Percentiles rank a stretch among this genome's conserved stretches.
phyloP scores from a whole-genome alignment of 2,329 filamentous ascomycete species.

The Curvularia verruculosa region DNA sequence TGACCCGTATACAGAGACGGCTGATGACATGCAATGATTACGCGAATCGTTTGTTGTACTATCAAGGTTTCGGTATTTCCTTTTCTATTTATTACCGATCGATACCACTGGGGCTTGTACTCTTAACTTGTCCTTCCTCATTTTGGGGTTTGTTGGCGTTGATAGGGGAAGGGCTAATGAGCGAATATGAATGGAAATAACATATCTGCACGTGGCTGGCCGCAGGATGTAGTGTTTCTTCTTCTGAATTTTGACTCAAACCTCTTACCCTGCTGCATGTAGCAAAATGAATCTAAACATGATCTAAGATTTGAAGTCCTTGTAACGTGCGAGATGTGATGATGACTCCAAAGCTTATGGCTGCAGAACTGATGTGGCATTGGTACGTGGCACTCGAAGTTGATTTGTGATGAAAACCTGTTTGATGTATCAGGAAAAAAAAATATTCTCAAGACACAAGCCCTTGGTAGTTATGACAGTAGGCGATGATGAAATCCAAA shows the following conservation, averaged over 20 bases:
- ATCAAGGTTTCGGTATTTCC: conserved; percentile 4
- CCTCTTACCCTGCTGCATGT: background rate
- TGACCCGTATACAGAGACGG: conserved; percentile 29
- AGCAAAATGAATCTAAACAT: background rate
- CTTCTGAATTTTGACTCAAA: background rate
- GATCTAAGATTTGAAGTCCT: background rate
- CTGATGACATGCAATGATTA: conserved; percentile 9
- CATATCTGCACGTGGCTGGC: conserved; percentile 2
- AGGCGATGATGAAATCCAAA: conserved; percentile 1
- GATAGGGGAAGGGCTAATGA: background rate
- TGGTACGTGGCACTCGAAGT: background rate
- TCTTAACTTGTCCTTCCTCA: conserved; percentile 3
- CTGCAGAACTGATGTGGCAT: background rate
- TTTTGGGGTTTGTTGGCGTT: conserved; percentile 4
- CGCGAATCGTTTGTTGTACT: background rate
- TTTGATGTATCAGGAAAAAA: background rate
- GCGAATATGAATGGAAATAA: background rate
- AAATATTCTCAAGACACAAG: background rate
- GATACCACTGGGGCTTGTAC: conserved; percentile 19
- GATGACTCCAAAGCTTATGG: background rate
- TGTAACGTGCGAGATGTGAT: background rate
- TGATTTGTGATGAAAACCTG: background rate
- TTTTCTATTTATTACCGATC: conserved; percentile 5
- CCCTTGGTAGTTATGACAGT: conserved; percentile 7
- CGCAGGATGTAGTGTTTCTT: conserved; percentile 3